phyloP scores from a whole-genome alignment of 352 stramenopile species.

The Thraustochytrium striatum region DNA sequence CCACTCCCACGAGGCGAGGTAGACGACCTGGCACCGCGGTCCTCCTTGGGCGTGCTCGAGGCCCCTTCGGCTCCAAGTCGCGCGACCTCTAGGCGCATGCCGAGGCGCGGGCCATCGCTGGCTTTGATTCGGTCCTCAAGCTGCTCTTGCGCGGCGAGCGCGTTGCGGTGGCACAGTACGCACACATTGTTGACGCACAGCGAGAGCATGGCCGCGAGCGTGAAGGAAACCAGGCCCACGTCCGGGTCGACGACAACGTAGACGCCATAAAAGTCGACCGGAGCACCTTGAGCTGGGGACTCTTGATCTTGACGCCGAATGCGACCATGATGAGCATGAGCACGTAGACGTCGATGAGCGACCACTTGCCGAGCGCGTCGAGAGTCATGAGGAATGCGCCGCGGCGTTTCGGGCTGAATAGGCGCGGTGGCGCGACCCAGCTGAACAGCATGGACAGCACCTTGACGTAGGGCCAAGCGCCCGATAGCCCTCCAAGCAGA shows the following conservation, averaged over 20 bases:
- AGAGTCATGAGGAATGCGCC: conserved; percentile 46
- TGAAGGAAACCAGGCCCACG: conserved; percentile 66
- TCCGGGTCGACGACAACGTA: conserved; percentile 59
- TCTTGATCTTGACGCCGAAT: conserved; percentile 52
- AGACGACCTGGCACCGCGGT: no score
- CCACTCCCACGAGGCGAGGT: no score
- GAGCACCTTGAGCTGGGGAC: not conserved
- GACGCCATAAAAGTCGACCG: conserved; percentile 52
- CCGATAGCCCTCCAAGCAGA: conserved; percentile 52
- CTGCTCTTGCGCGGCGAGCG: not conserved
- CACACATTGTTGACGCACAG: conserved; percentile 63
- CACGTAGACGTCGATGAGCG: conserved; percentile 56
- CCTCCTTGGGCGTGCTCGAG: not conserved
- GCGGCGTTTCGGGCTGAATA: conserved; percentile 39
- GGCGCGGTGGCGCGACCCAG: conserved; percentile 49
- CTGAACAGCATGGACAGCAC: conserved; percentile 53
- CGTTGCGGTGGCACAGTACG: conserved; percentile 61
- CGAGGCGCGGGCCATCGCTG: no score
- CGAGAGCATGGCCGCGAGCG: conserved; percentile 64
- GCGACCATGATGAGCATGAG: conserved; percentile 54
- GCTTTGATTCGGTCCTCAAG: no score
- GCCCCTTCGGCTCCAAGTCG: no score
- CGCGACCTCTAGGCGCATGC: no score
- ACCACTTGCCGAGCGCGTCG: conserved; percentile 56
- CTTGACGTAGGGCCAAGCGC: conserved; percentile 56